phyloP scores from a whole-genome alignment of 192 early-diverging fungal genomes.

The Backusella macrospora region DNA sequence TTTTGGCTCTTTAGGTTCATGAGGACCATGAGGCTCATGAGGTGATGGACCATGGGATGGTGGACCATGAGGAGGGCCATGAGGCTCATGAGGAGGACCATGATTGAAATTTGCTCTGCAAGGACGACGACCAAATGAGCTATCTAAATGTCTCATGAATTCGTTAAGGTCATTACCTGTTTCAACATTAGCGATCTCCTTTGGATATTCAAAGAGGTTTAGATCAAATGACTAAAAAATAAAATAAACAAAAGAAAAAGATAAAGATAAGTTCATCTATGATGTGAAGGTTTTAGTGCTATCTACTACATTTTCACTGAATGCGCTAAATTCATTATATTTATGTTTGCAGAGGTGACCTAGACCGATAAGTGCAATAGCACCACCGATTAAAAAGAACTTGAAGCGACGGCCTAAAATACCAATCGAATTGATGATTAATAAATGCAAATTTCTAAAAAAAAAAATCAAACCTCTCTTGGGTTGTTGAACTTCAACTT shows the following conservation, averaged over 20 bases:
- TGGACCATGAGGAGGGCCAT: neutral
- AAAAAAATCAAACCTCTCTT: neutral
- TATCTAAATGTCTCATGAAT: neutral
- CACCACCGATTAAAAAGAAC: conserved; percentile 15
- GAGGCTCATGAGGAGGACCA: neutral
- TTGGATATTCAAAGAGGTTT: neutral
- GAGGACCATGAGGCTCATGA: conserved; percentile 1
- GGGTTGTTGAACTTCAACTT: neutral
- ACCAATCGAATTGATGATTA: neutral
- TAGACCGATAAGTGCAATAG: conserved; percentile 15
- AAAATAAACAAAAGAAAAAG: neutral
- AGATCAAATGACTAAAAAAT: neutral
- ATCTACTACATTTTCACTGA: neutral
- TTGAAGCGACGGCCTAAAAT: neutral
- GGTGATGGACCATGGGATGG: neutral
- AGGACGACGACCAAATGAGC: conserved; percentile 6
- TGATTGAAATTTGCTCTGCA: neutral
- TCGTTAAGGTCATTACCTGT: conserved; percentile 1
- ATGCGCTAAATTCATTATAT: neutral
- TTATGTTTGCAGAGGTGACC: neutral
- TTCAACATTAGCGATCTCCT: neutral
- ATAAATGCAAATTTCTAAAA: neutral
- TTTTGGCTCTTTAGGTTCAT: neutral
- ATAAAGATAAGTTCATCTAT: neutral
- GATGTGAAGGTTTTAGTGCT: neutral